phyloP scores from a whole-genome alignment of 2,329 filamentous ascomycete genomes.

The Trichoderma lentiforme region DNA sequence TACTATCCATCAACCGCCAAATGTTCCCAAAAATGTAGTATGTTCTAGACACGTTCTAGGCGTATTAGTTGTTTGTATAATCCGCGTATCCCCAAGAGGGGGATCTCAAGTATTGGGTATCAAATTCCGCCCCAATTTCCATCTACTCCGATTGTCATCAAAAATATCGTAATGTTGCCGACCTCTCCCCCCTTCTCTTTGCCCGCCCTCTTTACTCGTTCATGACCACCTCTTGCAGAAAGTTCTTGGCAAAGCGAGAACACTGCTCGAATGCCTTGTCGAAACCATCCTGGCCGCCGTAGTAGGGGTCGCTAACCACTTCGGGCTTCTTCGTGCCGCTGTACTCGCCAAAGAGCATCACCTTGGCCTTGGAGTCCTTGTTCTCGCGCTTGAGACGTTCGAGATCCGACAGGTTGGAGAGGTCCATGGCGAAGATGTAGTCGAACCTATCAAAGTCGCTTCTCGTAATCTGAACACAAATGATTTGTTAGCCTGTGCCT shows the following conservation, averaged over 20 bases:
- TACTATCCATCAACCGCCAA: neutral
- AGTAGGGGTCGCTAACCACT: conserved; percentile 85
- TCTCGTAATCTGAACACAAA: conserved; percentile 43
- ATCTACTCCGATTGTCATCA: conserved; percentile 10
- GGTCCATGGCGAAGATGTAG: conserved; percentile 94
- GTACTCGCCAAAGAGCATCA: conserved; percentile 81
- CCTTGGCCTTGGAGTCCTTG: conserved; percentile 57
- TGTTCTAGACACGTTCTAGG: conserved; percentile 6
- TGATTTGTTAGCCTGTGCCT: neutral
- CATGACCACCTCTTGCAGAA: conserved; percentile 57
- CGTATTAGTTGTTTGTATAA: neutral
- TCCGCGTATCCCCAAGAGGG: neutral
- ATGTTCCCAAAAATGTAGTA: neutral
- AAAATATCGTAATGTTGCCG: neutral
- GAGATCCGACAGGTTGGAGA: conserved; percentile 71
- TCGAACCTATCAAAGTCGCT: conserved; percentile 83
- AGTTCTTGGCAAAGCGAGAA: conserved; percentile 70
- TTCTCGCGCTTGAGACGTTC: conserved; percentile 57
- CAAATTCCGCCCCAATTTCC: neutral
- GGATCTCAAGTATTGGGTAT: conserved; percentile 9
- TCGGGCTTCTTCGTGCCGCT: conserved; percentile 65
- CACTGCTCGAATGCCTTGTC: conserved; percentile 84
- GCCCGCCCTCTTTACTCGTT: conserved; percentile 17
- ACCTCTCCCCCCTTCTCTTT: neutral
- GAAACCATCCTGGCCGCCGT: conserved; percentile 80